Evolutionary conservation across 2,329 filamentous ascomycete genomes (phyloP).

Genomic region (Fusarium sacchari): DNA sequence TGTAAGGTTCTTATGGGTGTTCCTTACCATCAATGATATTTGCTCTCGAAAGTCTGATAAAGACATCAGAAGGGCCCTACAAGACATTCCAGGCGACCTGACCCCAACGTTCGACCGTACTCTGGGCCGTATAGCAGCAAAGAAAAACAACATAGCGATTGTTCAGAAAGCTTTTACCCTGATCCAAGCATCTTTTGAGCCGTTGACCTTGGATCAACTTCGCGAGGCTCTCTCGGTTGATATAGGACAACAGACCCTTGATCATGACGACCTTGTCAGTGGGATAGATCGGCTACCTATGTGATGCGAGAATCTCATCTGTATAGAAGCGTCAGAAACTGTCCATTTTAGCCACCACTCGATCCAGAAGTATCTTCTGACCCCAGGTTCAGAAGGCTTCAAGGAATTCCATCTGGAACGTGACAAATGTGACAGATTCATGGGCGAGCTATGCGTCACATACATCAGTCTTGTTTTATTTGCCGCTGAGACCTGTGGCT

Average conservation of each 20-base stretch:
- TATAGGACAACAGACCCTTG: not conserved
- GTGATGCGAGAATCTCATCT: conserved; percentile 22
- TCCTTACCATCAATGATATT: conserved; percentile 18
- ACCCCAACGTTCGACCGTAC: conserved; percentile 17
- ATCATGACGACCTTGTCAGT: not conserved
- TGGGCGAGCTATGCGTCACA: conserved; percentile 3
- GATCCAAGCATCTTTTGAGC: not conserved
- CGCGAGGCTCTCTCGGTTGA: conserved; percentile 17
- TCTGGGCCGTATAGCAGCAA: not conserved
- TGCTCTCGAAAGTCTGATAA: conserved; percentile 16
- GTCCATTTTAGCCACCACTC: conserved; percentile 31
- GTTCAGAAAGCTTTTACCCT: conserved; percentile 4
- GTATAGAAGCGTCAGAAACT: conserved; percentile 9
- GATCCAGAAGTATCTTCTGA: conserved; percentile 11
- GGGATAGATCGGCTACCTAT: not conserved
- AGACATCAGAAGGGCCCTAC: not conserved
- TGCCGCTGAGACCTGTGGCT: too few species aligned
- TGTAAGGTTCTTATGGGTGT: conserved; percentile 27
- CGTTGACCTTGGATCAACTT: conserved; percentile 8
- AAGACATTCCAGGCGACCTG: conserved; percentile 11
- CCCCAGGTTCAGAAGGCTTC: not conserved
- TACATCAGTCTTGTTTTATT: conserved; percentile 24
- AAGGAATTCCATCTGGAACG: not conserved
- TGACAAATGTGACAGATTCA: not conserved
- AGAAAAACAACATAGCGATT: not conserved